phyloP scores from a whole-genome alignment of 805 yeast species.

The Metschnikowia colocasiae region DNA sequence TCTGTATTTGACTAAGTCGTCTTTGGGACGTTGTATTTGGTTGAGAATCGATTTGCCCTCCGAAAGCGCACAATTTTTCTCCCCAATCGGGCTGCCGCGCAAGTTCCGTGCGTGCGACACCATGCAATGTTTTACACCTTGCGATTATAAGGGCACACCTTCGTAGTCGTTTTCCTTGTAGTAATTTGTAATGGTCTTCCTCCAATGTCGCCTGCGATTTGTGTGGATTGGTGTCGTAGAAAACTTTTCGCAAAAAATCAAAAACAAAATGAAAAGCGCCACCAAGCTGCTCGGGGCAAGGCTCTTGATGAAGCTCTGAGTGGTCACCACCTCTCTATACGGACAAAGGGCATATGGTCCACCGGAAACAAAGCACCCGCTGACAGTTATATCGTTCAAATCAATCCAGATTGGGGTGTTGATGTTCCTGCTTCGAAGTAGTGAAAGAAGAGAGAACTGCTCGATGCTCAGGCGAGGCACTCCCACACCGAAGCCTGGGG shows the following conservation, averaged over 20 bases:
- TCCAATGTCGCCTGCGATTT: constrained; percentile 58
- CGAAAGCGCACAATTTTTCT: constrained; percentile 4
- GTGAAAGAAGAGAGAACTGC: constrained; percentile 27
- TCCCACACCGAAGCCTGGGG: constrained; percentile 29
- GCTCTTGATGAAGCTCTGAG: constrained; percentile 56
- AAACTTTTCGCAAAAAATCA: constrained; percentile 51
- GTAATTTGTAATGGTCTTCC: constrained; percentile 56
- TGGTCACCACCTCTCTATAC: constrained; percentile 53
- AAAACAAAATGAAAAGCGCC: constrained; percentile 47
- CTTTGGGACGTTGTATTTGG: background rate
- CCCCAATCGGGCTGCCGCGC: constrained; percentile 4
- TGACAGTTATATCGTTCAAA: constrained; percentile 68
- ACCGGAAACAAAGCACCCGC: constrained; percentile 81
- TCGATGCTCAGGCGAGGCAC: constrained; percentile 37
- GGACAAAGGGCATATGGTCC: constrained; percentile 80
- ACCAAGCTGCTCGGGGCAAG: constrained; percentile 65
- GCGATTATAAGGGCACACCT: constrained; percentile 72
- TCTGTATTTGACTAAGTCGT: background rate
- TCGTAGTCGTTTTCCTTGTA: constrained; percentile 66
- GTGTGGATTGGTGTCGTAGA: constrained; percentile 66
- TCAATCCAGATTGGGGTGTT: constrained; percentile 67
- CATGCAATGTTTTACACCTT: constrained; percentile 1
- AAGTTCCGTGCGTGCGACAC: constrained; percentile 1
- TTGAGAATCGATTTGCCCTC: background rate
- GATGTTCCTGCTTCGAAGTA: constrained; percentile 24